Percentiles rank a stretch among this genome's conserved stretches.
These are phyloP conservation scores for Plasmodium falciparum DNA, from an alignment of 169 alveolate species.

Conservation along the genomic window DNA sequence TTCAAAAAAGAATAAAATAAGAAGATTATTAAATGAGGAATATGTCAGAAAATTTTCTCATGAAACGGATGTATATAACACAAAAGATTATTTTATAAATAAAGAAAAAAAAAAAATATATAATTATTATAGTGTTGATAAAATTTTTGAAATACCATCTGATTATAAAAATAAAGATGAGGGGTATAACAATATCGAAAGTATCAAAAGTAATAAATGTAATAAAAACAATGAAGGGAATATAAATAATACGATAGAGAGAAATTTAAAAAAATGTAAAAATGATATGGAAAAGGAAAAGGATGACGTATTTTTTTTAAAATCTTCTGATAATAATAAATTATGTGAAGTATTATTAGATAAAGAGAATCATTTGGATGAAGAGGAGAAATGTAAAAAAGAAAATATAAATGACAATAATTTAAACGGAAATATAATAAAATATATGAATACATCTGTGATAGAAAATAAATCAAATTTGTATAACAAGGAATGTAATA, in stretches of 20 bases:
- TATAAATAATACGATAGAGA: not conserved
- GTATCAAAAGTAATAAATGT: not conserved
- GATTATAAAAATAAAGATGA: not conserved
- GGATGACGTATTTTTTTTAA: not conserved
- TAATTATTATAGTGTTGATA: not conserved
- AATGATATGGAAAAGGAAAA: not conserved
- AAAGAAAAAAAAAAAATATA: not conserved
- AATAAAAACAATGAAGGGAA: not conserved
- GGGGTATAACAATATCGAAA: not conserved
- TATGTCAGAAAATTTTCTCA: not conserved
- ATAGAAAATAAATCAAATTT: not conserved
- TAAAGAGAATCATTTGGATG: not conserved
- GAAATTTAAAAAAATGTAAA: not conserved
- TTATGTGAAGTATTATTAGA: slow-evolving; percentile 8
- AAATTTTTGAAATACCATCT: too few relatives aligned
- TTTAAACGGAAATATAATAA: slow-evolving; percentile 20
- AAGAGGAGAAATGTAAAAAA: not conserved
- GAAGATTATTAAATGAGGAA: not conserved
- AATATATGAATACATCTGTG: slow-evolving; percentile 3
- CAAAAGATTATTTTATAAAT: not conserved
- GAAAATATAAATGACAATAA: not conserved
- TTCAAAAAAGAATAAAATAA: not conserved
- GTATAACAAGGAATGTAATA: not conserved
- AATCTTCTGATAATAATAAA: not conserved
- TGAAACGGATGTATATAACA: not conserved